These are phyloP conservation scores for Amaranthus palmeri DNA, from an alignment of 148 eudicot genomes.

Conservation along the genomic window DNA sequence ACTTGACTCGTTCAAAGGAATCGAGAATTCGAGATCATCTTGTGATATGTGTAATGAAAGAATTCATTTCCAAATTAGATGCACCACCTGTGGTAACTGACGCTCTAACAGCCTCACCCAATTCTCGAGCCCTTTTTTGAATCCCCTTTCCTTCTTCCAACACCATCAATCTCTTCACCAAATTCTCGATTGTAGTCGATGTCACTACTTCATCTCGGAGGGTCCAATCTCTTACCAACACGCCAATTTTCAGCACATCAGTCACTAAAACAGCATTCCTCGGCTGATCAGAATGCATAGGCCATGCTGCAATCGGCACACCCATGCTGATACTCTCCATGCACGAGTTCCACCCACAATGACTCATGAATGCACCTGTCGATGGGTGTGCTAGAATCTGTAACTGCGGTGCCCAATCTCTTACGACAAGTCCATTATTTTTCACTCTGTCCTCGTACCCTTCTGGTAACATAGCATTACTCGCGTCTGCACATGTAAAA, in stretches of 20 bases:
- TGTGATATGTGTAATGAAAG: slow-evolving; percentile 46
- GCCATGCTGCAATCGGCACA: slow-evolving; percentile 62
- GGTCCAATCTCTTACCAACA: slow-evolving; percentile 38
- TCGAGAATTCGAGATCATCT: slow-evolving; percentile 20
- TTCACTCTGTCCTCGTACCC: slow-evolving; percentile 49
- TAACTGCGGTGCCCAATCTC: slow-evolving; percentile 67
- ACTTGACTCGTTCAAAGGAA: too few relatives aligned
- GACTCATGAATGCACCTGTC: slow-evolving; percentile 55
- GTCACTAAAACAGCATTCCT: slow-evolving; percentile 38
- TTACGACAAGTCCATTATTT: slow-evolving; percentile 39
- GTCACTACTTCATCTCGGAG: slow-evolving; percentile 27
- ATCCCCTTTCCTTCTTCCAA: slow-evolving; percentile 41
- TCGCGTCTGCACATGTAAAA: slow-evolving; percentile 12
- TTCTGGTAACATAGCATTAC: slow-evolving; percentile 31
- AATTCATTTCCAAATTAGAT: slow-evolving; percentile 39
- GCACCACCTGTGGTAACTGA: slow-evolving; percentile 36
- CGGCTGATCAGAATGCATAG: slow-evolving; percentile 74
- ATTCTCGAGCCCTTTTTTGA: slow-evolving; percentile 31
- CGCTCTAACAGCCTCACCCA: slow-evolving; percentile 24
- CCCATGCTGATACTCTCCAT: slow-evolving; percentile 60
- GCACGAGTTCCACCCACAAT: slow-evolving; percentile 75
- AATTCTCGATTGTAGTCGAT: slow-evolving; percentile 21
- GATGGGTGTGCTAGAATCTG: slow-evolving; percentile 49
- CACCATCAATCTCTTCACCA: slow-evolving; percentile 36
- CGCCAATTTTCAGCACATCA: slow-evolving; percentile 30